Evolutionary conservation across 306 rosid species (phyloP), one percentile per base, ranked within the genome.

Genomic region (Oemleria cerasiformis): DNA sequence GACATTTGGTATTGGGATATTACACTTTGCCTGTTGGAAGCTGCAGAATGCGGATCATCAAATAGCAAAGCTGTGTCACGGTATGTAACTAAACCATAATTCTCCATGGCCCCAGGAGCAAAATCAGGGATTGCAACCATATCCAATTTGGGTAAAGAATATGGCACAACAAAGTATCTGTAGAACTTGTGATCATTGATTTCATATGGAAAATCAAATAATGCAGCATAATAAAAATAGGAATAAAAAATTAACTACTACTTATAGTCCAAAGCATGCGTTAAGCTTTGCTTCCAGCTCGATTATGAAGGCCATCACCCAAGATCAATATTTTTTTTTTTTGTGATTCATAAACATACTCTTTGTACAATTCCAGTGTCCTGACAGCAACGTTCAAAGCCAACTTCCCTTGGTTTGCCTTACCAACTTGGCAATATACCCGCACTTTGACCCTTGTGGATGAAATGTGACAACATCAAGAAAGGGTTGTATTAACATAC

Each of bases 101-200:
- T 93, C 81, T 93, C 98, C 98, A 93, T 93, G 74, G 98, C 96
- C 36, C 97, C 97, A 84, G 96, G n/a, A n/a, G n/a, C n/a, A n/a
- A n/a, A n/a, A n/a, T n/a, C n/a, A n/a, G n/a, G n/a, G n/a, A n/a
- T n/a, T n/a, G n/a, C n/a, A n/a, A n/a, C n/a, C n/a, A n/a, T n/a
- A n/a, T n/a, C n/a, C n/a, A n/a, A n/a, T n/a, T n/a, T n/a, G n/a
- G n/a, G n/a, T n/a, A n/a, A n/a, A n/a, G n/a, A n/a, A n/a, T n/a
- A n/a, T n/a, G n/a, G n/a, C n/a, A n/a, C n/a, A n/a, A n/a, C n/a
- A n/a, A n/a, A n/a, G n/a, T n/a, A n/a, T n/a, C n/a, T n/a, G n/a
- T n/a, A n/a, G n/a, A n/a, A n/a, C n/a, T n/a, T n/a, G n/a, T n/a
- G n/a, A n/a, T n/a, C n/a, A n/a, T n/a, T n/a, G n/a, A n/a, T n/a